A percentile compares a stretch with the other conserved stretches of the same genome.
phyloP scores from a whole-genome alignment of 2,329 filamentous ascomycete species.

The Fulvia fulva region DNA sequence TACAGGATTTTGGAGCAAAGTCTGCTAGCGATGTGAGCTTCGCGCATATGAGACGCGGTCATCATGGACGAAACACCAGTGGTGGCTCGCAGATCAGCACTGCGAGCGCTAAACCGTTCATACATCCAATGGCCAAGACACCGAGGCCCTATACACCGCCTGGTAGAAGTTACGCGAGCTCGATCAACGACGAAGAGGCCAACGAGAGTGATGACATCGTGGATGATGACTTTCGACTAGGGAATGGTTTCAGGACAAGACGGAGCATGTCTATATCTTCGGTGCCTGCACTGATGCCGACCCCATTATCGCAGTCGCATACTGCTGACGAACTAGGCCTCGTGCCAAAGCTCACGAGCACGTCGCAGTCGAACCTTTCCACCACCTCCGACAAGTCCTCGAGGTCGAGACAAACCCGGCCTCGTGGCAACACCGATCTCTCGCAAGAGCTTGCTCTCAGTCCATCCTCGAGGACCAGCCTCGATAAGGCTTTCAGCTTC shows the following conservation, averaged over 20 bases:
- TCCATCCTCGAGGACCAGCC: conserved; percentile 52
- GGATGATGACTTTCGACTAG: conserved; percentile 43
- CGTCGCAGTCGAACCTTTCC: conserved; percentile 52
- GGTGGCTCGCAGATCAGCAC: conserved; percentile 53
- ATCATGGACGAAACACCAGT: conserved; percentile 53
- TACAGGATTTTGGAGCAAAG: conserved; percentile 45
- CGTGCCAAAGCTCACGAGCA: conserved; percentile 46
- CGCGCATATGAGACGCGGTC: conserved; percentile 36
- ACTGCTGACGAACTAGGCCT: conserved; percentile 37
- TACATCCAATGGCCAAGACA: conserved; percentile 54
- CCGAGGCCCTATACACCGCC: conserved; percentile 54
- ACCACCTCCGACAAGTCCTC: conserved; percentile 36
- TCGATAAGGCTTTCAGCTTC: conserved; percentile 54
- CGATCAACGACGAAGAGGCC: conserved; percentile 42
- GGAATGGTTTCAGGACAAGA: conserved; percentile 35
- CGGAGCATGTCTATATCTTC: conserved; percentile 45
- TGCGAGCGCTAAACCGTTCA: conserved; percentile 46
- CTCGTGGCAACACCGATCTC: conserved; percentile 49
- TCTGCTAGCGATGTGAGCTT: conserved; percentile 45
- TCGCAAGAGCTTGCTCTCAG: conserved; percentile 44
- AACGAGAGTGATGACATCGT: conserved; percentile 41
- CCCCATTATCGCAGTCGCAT: conserved; percentile 32
- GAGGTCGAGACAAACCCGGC: conserved; percentile 32
- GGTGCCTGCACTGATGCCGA: conserved; percentile 21
- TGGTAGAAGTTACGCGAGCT: conserved; percentile 48